phyloP scores from a whole-genome alignment of 495 filamentous ascomycete species.

The Neurospora africana region DNA sequence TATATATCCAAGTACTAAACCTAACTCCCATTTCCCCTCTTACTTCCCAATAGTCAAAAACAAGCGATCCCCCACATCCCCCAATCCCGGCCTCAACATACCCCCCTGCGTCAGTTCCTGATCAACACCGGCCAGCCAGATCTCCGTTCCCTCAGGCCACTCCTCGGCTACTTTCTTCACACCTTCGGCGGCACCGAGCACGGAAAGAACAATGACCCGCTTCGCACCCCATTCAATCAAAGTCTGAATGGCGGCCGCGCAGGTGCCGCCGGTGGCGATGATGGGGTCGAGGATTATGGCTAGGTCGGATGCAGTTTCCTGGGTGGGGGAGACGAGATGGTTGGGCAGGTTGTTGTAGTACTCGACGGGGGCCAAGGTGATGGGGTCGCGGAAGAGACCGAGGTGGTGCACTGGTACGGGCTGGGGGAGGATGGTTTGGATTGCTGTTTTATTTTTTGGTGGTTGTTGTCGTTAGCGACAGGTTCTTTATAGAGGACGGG shows the following conservation, averaged over 20 bases:
- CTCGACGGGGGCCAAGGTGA: slow-evolving; percentile 79
- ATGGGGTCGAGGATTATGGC: slow-evolving; percentile 81
- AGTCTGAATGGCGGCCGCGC: slow-evolving; percentile 79
- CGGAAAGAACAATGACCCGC: slow-evolving; percentile 66
- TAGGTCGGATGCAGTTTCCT: slow-evolving; percentile 38
- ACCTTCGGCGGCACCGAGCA: slow-evolving; percentile 60
- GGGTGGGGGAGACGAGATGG: slow-evolving; percentile 27
- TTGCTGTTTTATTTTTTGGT: slow-evolving; percentile 36
- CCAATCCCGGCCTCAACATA: slow-evolving; percentile 86
- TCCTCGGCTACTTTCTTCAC: slow-evolving; percentile 56
- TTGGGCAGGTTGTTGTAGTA: slow-evolving; percentile 98
- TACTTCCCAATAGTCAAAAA: slow-evolving; percentile 92
- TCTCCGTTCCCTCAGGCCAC: slow-evolving; percentile 63
- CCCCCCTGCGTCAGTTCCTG: slow-evolving; percentile 57
- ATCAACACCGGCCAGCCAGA: slow-evolving; percentile 80
- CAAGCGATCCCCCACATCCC: slow-evolving; percentile 85
- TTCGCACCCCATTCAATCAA: slow-evolving; percentile 83
- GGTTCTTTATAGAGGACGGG: not conserved
- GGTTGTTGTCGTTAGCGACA: not conserved
- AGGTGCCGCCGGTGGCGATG: slow-evolving; percentile 87
- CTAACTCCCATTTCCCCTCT: too few species aligned
- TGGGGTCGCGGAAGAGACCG: slow-evolving; percentile 81
- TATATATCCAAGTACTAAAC: too few species aligned
- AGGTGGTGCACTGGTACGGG: slow-evolving; percentile 85
- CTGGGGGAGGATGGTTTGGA: slow-evolving; percentile 70